Evolutionary conservation across 2,329 filamentous ascomycete genomes (phyloP).

Genomic region (Metarhizium robertsii): DNA sequence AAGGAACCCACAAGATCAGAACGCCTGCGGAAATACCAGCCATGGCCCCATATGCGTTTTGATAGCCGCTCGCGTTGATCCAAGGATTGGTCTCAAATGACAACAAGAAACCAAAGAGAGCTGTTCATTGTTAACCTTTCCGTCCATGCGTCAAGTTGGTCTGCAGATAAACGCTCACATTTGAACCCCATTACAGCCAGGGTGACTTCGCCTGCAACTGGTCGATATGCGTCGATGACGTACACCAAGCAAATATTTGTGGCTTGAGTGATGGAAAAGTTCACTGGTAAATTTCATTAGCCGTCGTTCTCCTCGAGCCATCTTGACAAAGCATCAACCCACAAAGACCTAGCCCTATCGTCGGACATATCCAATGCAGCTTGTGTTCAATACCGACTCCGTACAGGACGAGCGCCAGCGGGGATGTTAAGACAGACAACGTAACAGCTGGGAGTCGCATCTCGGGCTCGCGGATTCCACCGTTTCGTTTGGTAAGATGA

Average conservation of each 20-base stretch:
- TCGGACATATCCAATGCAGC: constrained; percentile 46
- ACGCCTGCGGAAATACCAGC: constrained; percentile 40
- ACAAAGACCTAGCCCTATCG: constrained; percentile 43
- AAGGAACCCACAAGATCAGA: constrained; percentile 36
- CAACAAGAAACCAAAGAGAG: constrained; percentile 47
- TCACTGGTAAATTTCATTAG: constrained; percentile 26
- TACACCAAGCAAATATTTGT: constrained; percentile 49
- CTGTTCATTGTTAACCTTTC: constrained; percentile 17
- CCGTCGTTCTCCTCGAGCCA: no score
- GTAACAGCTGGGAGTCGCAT: constrained; percentile 48
- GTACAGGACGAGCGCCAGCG: constrained; percentile 34
- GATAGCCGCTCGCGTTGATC: constrained; percentile 40
- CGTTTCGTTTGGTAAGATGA: constrained; percentile 39
- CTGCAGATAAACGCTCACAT: constrained; percentile 23
- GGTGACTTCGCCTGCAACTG: constrained; percentile 45
- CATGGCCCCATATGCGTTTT: constrained; percentile 45
- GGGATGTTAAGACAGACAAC: constrained; percentile 40
- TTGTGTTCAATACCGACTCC: constrained; percentile 36
- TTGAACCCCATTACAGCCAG: constrained; percentile 47
- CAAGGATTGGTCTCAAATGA: constrained; percentile 53
- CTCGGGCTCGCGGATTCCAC: constrained; percentile 47
- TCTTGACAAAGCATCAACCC: constrained; percentile 15
- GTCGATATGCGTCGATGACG: constrained; percentile 47
- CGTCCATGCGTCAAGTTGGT: not conserved
- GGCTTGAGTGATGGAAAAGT: constrained; percentile 45